A percentile compares a stretch with the other conserved stretches of the same genome.
Evolutionary conservation across 768 basidiomycete species (phyloP).

Genomic region (Wakefieldia striispora): DNA sequence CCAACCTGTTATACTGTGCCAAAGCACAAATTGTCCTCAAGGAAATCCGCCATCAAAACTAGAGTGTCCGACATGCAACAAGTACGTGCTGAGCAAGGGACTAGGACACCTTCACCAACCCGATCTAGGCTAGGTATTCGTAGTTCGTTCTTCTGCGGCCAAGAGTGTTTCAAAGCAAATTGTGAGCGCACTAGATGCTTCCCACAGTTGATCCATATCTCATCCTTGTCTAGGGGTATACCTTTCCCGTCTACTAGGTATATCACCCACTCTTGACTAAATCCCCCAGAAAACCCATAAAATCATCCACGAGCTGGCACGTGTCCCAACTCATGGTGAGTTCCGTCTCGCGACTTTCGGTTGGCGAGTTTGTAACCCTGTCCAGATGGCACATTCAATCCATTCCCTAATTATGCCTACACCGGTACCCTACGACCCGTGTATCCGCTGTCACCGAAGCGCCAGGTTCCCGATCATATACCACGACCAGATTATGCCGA

Average conservation of each 20-base stretch:
- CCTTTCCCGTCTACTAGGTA: background rate
- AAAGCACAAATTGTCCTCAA: slow-evolving; percentile 69
- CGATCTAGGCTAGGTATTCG: slow-evolving; percentile 66
- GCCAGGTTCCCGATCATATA: slow-evolving; percentile 80
- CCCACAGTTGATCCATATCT: background rate
- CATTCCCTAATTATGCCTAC: slow-evolving; percentile 73
- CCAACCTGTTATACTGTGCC: slow-evolving; percentile 47
- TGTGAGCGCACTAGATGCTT: slow-evolving; percentile 54
- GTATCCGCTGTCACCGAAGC: slow-evolving; percentile 83
- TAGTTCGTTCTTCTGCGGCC: slow-evolving; percentile 89
- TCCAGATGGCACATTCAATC: slow-evolving; percentile 75
- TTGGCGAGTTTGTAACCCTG: background rate
- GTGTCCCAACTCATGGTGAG: slow-evolving; percentile 23
- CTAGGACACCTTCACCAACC: slow-evolving; percentile 7
- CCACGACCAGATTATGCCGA: slow-evolving; percentile 82
- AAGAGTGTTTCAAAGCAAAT: slow-evolving; percentile 93
- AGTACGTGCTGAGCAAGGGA: slow-evolving; percentile 48
- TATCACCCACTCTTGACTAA: background rate
- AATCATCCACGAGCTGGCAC: slow-evolving; percentile 63
- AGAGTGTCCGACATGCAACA: slow-evolving; percentile 93
- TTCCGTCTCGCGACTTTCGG: background rate
- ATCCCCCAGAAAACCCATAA: slow-evolving; percentile 75
- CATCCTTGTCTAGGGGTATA: slow-evolving; percentile 24
- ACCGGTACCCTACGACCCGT: slow-evolving; percentile 78
- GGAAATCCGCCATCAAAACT: slow-evolving; percentile 83